These are phyloP conservation scores for Saccharum officinarum DNA, from an alignment of 176 grass and related monocot species.

Conservation along the genomic window DNA sequence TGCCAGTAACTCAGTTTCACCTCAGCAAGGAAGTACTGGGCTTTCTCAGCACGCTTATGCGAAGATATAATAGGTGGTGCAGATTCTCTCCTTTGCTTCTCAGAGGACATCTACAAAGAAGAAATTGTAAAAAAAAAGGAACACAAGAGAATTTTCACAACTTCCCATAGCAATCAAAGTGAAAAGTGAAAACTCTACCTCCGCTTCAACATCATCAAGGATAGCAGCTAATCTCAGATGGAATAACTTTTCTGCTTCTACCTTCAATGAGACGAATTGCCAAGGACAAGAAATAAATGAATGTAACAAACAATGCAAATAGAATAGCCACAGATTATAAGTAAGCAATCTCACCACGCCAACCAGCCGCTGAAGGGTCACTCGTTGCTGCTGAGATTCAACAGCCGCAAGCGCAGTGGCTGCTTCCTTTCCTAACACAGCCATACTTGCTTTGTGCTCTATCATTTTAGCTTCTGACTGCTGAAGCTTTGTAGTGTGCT, in stretches of 20 bases:
- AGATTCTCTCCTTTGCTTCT: slow-evolving; percentile 96
- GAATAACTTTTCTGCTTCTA: slow-evolving; percentile 95
- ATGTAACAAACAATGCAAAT: slow-evolving; percentile 10
- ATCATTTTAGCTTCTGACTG: slow-evolving; percentile 86
- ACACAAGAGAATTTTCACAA: neutral
- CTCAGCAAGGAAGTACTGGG: slow-evolving; percentile 97
- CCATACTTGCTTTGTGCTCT: slow-evolving; percentile 92
- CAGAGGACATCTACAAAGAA: slow-evolving; percentile 78
- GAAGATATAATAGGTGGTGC: slow-evolving; percentile 72
- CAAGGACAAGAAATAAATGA: slow-evolving; percentile 36
- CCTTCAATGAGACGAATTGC: slow-evolving; percentile 57
- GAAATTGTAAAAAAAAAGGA: slow-evolving; percentile 12
- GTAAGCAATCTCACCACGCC: slow-evolving; percentile 58
- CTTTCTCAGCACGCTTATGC: slow-evolving; percentile 84
- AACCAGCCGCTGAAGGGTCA: slow-evolving; percentile 84
- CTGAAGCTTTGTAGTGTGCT: slow-evolving; percentile 86
- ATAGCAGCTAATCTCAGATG: slow-evolving; percentile 91
- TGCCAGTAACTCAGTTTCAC: slow-evolving; percentile 44
- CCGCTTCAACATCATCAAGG: slow-evolving; percentile 96
- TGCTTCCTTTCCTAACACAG: slow-evolving; percentile 95
- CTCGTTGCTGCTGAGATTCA: slow-evolving; percentile 89
- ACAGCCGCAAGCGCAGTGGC: slow-evolving; percentile 72
- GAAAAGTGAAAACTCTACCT: slow-evolving; percentile 57
- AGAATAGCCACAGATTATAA: neutral
- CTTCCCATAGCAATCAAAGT: slow-evolving; percentile 32